These are phyloP conservation scores for Coniochaeta hoffmannii DNA, from an alignment of 2,329 filamentous ascomycete species.

Conservation along the genomic window DNA sequence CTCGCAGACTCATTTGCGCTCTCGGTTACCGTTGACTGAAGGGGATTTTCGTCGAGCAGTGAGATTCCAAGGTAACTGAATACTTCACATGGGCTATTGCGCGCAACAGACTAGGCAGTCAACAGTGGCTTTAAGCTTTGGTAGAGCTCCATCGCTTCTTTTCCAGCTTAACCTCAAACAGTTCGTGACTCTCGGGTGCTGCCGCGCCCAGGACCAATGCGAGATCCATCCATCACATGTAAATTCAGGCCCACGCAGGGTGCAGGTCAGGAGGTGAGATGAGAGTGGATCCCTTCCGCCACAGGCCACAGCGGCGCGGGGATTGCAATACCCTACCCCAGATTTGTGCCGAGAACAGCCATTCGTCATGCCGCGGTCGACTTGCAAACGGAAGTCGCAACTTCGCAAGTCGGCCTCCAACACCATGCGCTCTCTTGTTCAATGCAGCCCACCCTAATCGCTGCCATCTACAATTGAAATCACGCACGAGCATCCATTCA, in stretches of 20 bases:
- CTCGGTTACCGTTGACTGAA: no score
- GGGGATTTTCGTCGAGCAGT: no score
- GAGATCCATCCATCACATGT: neutral
- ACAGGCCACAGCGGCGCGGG: neutral
- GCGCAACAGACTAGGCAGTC: no score
- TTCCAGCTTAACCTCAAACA: neutral
- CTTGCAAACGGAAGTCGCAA: neutral
- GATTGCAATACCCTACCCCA: neutral
- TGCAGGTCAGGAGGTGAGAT: neutral
- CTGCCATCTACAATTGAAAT: no score
- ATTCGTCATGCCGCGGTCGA: slow-evolving; percentile 2
- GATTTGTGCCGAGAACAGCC: slow-evolving; percentile 5
- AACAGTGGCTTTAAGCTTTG: no score
- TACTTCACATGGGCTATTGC: no score
- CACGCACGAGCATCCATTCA: no score
- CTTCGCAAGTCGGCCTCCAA: neutral
- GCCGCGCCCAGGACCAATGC: neutral
- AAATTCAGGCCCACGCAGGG: neutral
- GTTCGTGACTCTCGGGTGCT: neutral
- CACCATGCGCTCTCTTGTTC: neutral
- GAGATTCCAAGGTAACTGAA: no score
- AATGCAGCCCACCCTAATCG: no score
- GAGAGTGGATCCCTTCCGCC: neutral
- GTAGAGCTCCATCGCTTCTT: neutral
- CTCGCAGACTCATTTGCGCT: no score